Evolutionary conservation across 805 yeast species (phyloP).

Genomic region (Candida ficus): DNA sequence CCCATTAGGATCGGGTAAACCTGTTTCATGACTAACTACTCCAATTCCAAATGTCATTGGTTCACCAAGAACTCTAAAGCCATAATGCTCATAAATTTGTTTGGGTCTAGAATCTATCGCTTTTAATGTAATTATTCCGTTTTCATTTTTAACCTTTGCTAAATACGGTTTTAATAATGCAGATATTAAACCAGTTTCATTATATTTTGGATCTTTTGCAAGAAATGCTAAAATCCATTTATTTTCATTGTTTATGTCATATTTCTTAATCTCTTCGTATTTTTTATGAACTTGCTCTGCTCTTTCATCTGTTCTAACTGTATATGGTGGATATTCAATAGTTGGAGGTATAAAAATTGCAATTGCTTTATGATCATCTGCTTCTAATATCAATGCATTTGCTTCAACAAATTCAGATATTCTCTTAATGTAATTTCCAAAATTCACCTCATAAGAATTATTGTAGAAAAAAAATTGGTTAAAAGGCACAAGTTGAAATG

Average conservation of each 20-base stretch:
- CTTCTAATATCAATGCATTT: background rate
- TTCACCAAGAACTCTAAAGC: background rate
- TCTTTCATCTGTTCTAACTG: background rate
- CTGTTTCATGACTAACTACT: background rate
- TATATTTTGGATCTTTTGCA: background rate
- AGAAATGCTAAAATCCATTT: background rate
- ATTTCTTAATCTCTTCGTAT: background rate
- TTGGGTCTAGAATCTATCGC: background rate
- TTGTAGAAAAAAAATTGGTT: background rate
- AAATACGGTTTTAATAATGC: background rate
- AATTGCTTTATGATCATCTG: background rate
- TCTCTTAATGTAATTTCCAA: background rate
- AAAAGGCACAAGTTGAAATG: background rate
- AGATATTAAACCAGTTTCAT: background rate
- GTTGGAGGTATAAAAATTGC: background rate
- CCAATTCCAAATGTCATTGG: background rate
- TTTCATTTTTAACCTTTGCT: background rate
- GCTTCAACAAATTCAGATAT: background rate
- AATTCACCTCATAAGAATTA: background rate
- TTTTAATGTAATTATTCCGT: background rate
- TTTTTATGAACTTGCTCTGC: no score
- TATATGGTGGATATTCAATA: background rate
- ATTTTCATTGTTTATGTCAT: background rate
- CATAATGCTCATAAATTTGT: background rate
- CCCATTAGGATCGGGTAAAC: background rate